These are phyloP conservation scores for Axilococcus clingmanii DNA, from an alignment of 139 green algal species.

Conservation along the genomic window DNA sequence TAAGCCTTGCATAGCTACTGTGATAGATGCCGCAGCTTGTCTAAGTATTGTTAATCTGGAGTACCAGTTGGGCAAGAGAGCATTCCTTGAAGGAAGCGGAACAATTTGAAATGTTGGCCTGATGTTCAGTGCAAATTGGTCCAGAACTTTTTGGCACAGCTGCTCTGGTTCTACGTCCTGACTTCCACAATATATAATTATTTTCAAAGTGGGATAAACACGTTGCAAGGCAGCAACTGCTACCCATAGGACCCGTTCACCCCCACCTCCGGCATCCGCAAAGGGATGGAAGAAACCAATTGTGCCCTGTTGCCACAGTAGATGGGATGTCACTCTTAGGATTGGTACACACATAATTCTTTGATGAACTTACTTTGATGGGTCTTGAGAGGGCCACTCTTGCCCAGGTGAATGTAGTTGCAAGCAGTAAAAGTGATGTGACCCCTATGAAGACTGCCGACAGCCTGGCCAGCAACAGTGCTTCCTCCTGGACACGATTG, in stretches of 20 bases:
- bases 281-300: slow-evolving; percentile 92
- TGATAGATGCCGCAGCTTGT: slow-evolving; percentile 61
- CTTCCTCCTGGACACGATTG: too few species aligned
- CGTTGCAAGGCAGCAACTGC: slow-evolving; percentile 35
- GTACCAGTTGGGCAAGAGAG: slow-evolving; percentile 58
- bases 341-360: too few species aligned
- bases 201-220: slow-evolving; percentile 19
- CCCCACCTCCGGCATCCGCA: slow-evolving; percentile 82
- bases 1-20: slow-evolving; percentile 62
- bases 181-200: slow-evolving; percentile 67
- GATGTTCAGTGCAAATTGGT: slow-evolving; percentile 58
- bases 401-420: too few species aligned
- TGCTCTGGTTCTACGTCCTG: slow-evolving; percentile 27
- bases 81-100: slow-evolving; percentile 26
- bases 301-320: slow-evolving; percentile 40
- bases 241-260: slow-evolving; percentile 89
- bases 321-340: too few species aligned
- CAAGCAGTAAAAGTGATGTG: too few species aligned
- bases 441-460: too few species aligned
- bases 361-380: too few species aligned
- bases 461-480: too few species aligned
- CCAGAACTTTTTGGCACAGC: slow-evolving; percentile 36
- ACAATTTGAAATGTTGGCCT: slow-evolving; percentile 49
- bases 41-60: slow-evolving; percentile 75
- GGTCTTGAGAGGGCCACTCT: too few species aligned